Conservation (phyloP, 163 green algal species). For the Coccomyxa subellipsoidea region DNA sequence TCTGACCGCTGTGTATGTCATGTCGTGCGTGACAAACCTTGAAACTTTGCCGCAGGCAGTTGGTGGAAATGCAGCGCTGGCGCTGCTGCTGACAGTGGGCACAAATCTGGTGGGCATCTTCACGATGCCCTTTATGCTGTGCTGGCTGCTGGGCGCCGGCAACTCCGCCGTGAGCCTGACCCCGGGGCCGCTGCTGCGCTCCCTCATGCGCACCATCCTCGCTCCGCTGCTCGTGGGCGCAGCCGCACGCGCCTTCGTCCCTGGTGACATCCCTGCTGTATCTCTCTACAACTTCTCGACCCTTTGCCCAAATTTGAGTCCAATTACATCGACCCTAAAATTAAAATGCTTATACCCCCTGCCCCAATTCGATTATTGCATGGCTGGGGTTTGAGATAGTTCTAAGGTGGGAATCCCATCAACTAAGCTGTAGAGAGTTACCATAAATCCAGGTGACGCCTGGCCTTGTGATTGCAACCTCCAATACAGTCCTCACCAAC, state of each 20-base stretch:
- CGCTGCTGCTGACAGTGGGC: constrained; percentile 84
- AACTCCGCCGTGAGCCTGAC: constrained; percentile 36
- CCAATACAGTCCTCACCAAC: too few relatives aligned
- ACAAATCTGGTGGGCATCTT: constrained; percentile 86
- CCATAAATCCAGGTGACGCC: too few relatives aligned
- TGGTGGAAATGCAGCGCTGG: constrained; percentile 84
- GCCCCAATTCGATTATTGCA: too few relatives aligned
- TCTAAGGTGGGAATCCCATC: too few relatives aligned
- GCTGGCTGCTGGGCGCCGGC: constrained; percentile 41
- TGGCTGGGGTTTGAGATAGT: too few relatives aligned
- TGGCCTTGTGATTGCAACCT: too few relatives aligned
- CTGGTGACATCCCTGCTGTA: constrained; percentile 31
- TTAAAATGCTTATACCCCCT: too few relatives aligned
- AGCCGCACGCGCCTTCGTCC: constrained; percentile 31
- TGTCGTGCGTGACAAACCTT: background rate
- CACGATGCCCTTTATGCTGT: constrained; percentile 71
- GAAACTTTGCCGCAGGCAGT: constrained; percentile 40
- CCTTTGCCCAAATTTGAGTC: too few relatives aligned
- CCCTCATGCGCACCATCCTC: constrained; percentile 65
- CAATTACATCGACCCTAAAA: too few relatives aligned
- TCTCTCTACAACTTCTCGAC: too few relatives aligned
- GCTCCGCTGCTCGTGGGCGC: constrained; percentile 60
- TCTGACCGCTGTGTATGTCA: background rate
- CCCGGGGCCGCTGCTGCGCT: constrained; percentile 45
- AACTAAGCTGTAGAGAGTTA: too few relatives aligned